Evolutionary conservation across 306 rosid species (phyloP), one percentile per base, ranked within the genome.

Genomic region (Cucurbita pepo): DNA sequence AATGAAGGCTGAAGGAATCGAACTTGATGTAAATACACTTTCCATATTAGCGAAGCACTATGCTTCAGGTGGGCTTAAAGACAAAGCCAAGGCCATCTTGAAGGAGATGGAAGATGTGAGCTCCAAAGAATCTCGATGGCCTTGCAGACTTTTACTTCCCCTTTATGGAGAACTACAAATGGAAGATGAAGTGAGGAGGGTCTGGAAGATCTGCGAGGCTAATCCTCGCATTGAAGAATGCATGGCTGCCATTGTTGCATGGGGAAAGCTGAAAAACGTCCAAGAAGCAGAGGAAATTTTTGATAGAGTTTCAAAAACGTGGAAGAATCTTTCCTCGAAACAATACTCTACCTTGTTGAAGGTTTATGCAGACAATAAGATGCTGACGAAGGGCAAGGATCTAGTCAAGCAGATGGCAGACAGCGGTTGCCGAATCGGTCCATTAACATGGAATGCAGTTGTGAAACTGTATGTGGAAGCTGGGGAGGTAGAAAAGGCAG

Each of bases 401-500:
- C 96, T 94, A 36, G 12, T 91, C 30, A 89, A 82, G 84, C 88
- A 75, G 30, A 94, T 94, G 92, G 84, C 71, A 4, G 83, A 85
- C 15, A 76, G 56, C 43, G 90, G 96, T 54, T 81, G 87, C 70
- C 67, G 58, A 58, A 79, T 91, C 11, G 92, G 87, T 59, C 95
- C 95, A 3, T 34, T 76, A 30, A 73, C 85, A 15, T 91, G 89
- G 96, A 88, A 91, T 73, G 84, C 90, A 48, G 73, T 91, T 34
- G 90, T 94, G 67, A 87, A 81, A 79, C 92, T 94, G 10, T 83
- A 91, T 74, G 85, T 86, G 75, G 81, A 77, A 62, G 79, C 86
- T 1, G 97, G 96, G 53, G 91, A 91, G 82, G 87, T 91, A 66
- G 99, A 85, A 78, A 89, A 86, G 82, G 97, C 97, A 1, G 95